Conservation (phyloP, 495 filamentous ascomycete species). For the Aspergillus conjunctus region DNA sequence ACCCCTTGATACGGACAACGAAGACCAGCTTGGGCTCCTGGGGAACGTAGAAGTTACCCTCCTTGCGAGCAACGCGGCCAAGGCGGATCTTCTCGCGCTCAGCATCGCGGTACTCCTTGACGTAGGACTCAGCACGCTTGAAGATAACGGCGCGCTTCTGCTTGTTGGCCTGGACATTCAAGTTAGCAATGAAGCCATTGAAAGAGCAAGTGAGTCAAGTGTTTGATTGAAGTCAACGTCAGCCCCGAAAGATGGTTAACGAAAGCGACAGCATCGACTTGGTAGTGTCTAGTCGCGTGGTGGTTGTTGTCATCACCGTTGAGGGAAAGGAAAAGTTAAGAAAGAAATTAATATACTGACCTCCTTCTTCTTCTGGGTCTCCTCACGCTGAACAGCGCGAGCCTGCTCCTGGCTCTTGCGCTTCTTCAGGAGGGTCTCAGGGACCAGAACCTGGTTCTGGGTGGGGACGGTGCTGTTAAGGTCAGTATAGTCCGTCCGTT, state of each 20-base stretch:
- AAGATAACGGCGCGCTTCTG: slow-evolving; percentile 97
- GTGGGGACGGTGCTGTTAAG: slow-evolving; percentile 80
- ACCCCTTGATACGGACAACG: slow-evolving; percentile 98
- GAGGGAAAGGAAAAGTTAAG: slow-evolving; percentile 30
- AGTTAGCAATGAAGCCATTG: slow-evolving; percentile 44
- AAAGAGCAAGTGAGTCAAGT: slow-evolving; percentile 22
- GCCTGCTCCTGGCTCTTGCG: slow-evolving; percentile 99
- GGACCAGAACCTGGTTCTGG: slow-evolving; percentile 89
- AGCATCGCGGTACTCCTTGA: slow-evolving; percentile 96
- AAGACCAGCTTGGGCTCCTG: slow-evolving; percentile 97
- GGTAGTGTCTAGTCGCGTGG: slow-evolving; percentile 80
- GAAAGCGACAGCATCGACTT: slow-evolving; percentile 92
- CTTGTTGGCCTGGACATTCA: slow-evolving; percentile 75
- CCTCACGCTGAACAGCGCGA: slow-evolving; percentile 79
- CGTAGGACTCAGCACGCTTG: slow-evolving; percentile 99
- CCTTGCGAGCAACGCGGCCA: slow-evolving; percentile 80
- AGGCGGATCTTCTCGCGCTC: slow-evolving; percentile 99
- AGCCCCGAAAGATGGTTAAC: slow-evolving; percentile 99
- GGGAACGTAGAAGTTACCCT: slow-evolving; percentile 89
- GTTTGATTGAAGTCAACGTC: slow-evolving; percentile 53
- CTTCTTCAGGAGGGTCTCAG: slow-evolving; percentile 99
- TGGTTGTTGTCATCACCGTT: slow-evolving; percentile 75
- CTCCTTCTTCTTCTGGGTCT: slow-evolving; percentile 83
- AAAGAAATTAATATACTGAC: slow-evolving; percentile 56
- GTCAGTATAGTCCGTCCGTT: slow-evolving; percentile 74